Evolutionary conservation across 23 red algal genomes (phyloP), one percentile per base, ranked within the genome.

Genomic region (Gracilaria gracilis): DNA sequence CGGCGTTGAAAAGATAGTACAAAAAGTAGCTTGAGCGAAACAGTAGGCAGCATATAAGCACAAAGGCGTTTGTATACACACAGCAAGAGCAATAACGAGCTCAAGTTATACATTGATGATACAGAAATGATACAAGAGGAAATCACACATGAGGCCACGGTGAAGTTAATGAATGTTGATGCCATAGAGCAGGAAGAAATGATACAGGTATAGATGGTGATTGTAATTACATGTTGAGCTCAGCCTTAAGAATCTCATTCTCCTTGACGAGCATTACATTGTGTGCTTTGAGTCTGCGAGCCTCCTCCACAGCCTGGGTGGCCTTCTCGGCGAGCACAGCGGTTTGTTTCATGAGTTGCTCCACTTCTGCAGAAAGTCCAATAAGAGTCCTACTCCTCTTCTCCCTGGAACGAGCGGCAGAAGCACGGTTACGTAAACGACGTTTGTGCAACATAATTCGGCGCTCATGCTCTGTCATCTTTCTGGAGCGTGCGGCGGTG

Each of bases 401-500:
- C 75, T 94, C 87, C 9, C 95, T 76, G 29, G 83, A 90, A 14
- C 95, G 83, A 15, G 72, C 78, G 9, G 95, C 95, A 28, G 67
- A 81, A 7, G 74, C 79, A 47, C 95, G 89, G 69, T 97, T 97
- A 15, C 95, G 67, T 34, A 97, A 35, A 73, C 92, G 91, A 31
- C 95, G 70, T 69, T 93, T 97, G 34, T 88, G 62, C 34, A 93
- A 44, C 87, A 97, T 86, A 37, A 93, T 25, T 19, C 82, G 24
- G 31, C 95, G 83, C 57, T 97, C 95, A n/a, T 89, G 83, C 14
- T 67, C 70, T 5, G 91, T 90, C 95, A 97, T 97, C 48, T 79
- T 89, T 29, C 95, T 71, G 20, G 90, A 88, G 67, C 75, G 67
- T 21, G 90, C 84, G 39, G 95, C 91, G 33, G 95, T 97, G 65